phyloP scores from a whole-genome alignment of 306 rosid genomes.

The Cyclanthera cordifolia region DNA sequence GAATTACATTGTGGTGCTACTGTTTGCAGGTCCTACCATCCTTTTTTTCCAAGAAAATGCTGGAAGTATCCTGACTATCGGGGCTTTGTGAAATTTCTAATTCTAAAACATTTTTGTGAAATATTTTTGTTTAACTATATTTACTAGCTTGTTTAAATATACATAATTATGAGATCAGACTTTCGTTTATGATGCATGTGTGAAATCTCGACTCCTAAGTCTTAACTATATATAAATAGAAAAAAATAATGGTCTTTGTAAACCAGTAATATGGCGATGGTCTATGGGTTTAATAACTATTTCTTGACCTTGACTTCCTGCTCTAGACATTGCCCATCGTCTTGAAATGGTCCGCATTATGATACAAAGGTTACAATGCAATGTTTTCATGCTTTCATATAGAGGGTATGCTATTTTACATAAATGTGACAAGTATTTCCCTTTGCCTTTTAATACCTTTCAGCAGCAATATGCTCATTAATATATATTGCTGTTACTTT shows the following conservation, averaged over 20 bases:
- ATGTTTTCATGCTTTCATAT: conserved; percentile 91
- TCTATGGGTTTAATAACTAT: background rate
- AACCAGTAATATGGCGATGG: background rate
- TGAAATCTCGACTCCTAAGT: too few relatives aligned
- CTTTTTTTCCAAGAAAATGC: conserved; percentile 99
- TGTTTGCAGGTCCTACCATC: conserved; percentile 80
- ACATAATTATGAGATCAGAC: background rate
- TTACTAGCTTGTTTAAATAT: background rate
- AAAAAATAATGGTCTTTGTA: background rate
- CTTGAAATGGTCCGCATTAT: conserved; percentile 93
- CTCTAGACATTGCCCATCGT: conserved; percentile 94
- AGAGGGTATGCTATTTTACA: conserved; percentile 54
- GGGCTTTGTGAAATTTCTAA: conserved; percentile 4
- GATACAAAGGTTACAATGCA: conserved; percentile 77
- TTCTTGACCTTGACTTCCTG: conserved; percentile 48
- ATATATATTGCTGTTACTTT: conserved; percentile 9
- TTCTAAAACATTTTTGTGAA: too few relatives aligned
- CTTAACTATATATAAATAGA: too few relatives aligned
- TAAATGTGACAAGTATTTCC: conserved; percentile 9
- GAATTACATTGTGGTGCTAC: conserved; percentile 17
- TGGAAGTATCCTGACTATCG: conserved; percentile 81
- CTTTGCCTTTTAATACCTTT: background rate
- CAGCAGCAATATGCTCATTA: background rate
- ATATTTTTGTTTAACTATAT: background rate
- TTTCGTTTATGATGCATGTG: background rate